Base-by-base conservation (phyloP, 2,329 filamentous ascomycete genomes). In the Botrytis deweyae region DNA sequence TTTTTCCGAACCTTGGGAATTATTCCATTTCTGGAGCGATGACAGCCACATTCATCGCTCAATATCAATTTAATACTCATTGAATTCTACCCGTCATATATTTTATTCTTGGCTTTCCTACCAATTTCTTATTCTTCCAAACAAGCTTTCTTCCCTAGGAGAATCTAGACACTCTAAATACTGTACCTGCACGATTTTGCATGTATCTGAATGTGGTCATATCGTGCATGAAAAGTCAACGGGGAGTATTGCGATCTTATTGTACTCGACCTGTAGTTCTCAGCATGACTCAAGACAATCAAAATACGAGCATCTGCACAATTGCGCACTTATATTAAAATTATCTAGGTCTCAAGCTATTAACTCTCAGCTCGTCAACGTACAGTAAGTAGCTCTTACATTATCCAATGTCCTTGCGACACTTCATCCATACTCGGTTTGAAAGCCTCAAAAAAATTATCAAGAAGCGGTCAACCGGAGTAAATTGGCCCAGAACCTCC, bases 141-240 rank as follows among this genome's bases (percentile, higher is more conserved):
- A 72, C 46, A 72, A 72, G 70, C 70, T 66, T 66, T 72, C 20
- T n/a, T 44, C n/a, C 18, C 61, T 5, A 1, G 8, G 14, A 55
- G 46, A 58, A 58, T 66, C 38, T 44, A 16, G 25, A 42, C 25
- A 29, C 38, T 64, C 38, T 44, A 64, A 38, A 33, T 44, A 33
- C 12, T n/a, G 46, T 66, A 72, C 70, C 72, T 74, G 68, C 72
- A 72, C 55, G 69, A 62, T 74, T 29, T 55, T 72, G 69, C 73
- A 72, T 55, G n/a, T 22, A 29, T 61, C 25, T 42, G 12, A 74
- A 74, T 66, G 55, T 63, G 55, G 62, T 29, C 29, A 46, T 16
- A 74, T 72, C 63, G 38, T 74, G 22, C 63, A 72, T 66, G 40
- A 55, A 58, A 46, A 49, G 18, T 22, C 40, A 46, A 46, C 40